A percentile compares a stretch with the other conserved stretches of the same genome.
Evolutionary conservation across 768 basidiomycete genomes (phyloP).

Genomic region (Calocybe cyanea): DNA sequence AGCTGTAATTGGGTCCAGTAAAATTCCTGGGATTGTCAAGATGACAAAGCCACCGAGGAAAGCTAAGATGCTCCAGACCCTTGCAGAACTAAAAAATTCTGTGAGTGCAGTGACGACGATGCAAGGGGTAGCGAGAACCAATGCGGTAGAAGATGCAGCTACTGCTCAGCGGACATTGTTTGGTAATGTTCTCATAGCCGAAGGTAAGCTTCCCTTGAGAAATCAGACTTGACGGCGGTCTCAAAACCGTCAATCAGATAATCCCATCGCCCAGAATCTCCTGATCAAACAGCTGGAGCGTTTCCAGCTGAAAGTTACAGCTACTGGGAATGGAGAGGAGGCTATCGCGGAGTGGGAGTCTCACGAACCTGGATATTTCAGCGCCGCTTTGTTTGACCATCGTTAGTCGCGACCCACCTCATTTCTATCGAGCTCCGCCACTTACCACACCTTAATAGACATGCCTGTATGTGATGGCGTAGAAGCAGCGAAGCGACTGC

Average conservation of each 20-base stretch:
- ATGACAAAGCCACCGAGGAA: conserved; percentile 72
- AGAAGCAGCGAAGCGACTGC: conserved; percentile 64
- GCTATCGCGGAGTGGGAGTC: conserved; percentile 68
- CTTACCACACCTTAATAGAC: conserved; percentile 33
- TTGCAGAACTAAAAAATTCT: conserved; percentile 57
- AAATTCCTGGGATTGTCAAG: conserved; percentile 53
- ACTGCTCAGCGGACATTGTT: conserved; percentile 51
- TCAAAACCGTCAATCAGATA: conserved; percentile 39
- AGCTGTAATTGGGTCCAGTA: conserved; percentile 45
- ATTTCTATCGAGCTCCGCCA: background rate
- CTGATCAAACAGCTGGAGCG: conserved; percentile 65
- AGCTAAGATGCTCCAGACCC: conserved; percentile 53
- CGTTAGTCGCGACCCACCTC: conserved; percentile 37
- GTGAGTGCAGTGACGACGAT: conserved; percentile 38
- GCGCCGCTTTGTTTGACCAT: conserved; percentile 70
- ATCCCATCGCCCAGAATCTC: conserved; percentile 65
- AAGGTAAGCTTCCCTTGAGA: conserved; percentile 39
- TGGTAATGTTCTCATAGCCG: conserved; percentile 69
- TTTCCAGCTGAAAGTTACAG: conserved; percentile 53
- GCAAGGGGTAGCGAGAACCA: conserved; percentile 32
- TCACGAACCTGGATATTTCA: conserved; percentile 65
- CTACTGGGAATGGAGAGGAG: conserved; percentile 66
- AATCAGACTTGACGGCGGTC: background rate
- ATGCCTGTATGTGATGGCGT: conserved; percentile 81
- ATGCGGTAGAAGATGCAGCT: conserved; percentile 43